Base-by-base conservation (phyloP, 768 basidiomycete species). In the Tremella yokohamensis region DNA sequence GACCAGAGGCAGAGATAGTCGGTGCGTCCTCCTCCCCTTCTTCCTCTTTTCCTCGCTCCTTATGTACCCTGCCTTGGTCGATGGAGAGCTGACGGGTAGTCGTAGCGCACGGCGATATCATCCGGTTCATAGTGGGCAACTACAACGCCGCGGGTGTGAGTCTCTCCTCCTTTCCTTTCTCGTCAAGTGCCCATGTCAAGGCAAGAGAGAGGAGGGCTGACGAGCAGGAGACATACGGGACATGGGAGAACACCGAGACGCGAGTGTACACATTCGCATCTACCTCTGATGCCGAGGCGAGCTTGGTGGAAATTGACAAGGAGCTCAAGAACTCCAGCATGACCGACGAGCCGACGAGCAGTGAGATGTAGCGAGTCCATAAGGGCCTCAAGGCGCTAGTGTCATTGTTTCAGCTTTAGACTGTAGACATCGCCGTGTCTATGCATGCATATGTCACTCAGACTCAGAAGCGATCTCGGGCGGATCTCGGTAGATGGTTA, bases 241-340 rank as follows among this genome's bases (percentile, higher is more conserved):
- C 65, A 22, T 77, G 74, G 74, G 65, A 54, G 9, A 77, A 77
- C 57, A 66, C 73, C 50, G 74, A 77, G 55, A 64, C 70, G 22
- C 64, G 68, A 37, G 60, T 68, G 8, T 74, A 63, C 63, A 67
- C 62, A 0, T 77, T 77, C 56, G 40, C 20, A 12, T 60, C 57
- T 2, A 58, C 44, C 12, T 54, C 60, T 18, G 70, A 70, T 57
- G 67, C 67, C 11, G 68, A 75, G 11, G 75, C 69, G 0, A 25
- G 24, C 11, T 37, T 76, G 40, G 58, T 66, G 2, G 56, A 65
- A 37, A 49, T 70, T 19, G 52, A 56, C 20, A 52, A 52, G 8
- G 58, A 69, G 26, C 69, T 61, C 24, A 58, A 68, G 50, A 62
- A 56, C 4, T 40, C 42, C 29, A 57, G 56, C 37, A 38, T 61